Evolutionary conservation across 2,329 filamentous ascomycete genomes (phyloP).

Genomic region (Sclerotiophoma versabilis): DNA sequence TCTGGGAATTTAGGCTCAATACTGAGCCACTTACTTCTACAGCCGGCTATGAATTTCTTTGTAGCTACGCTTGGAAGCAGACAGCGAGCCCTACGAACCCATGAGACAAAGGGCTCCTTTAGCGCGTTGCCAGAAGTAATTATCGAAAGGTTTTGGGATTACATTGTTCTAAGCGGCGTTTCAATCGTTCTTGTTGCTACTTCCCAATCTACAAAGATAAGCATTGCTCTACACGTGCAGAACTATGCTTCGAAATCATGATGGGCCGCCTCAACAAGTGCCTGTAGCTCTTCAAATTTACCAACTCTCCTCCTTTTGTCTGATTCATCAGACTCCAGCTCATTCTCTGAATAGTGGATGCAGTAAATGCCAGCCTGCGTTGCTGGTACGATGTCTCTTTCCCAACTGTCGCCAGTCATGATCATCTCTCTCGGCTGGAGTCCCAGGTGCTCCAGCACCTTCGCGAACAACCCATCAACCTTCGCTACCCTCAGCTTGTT

Average conservation of each 20-base stretch:
- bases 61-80: slow-evolving; percentile 16
- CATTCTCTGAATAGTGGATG: neutral
- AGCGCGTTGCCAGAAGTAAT: neutral
- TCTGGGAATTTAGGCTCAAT: neutral
- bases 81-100: neutral
- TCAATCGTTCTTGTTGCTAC: no score
- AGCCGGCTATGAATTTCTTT: slow-evolving; percentile 8
- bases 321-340: no score
- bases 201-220: no score
- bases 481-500: slow-evolving; percentile 38
- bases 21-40: neutral
- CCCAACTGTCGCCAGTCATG: slow-evolving; percentile 22
- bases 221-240: neutral
- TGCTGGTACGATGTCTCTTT: slow-evolving; percentile 23
- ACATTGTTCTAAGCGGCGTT: neutral
- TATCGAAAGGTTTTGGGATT: neutral
- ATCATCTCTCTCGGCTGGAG: slow-evolving; percentile 16
- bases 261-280: neutral
- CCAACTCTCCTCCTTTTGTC: neutral
- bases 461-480: neutral
- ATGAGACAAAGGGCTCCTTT: no score
- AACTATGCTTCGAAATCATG: neutral
- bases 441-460: neutral
- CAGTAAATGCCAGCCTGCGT: slow-evolving; percentile 9
- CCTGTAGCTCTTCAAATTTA: neutral